These are phyloP conservation scores for Phialophora chinensis DNA, from an alignment of 2,329 filamentous ascomycete genomes.

Conservation along the genomic window DNA sequence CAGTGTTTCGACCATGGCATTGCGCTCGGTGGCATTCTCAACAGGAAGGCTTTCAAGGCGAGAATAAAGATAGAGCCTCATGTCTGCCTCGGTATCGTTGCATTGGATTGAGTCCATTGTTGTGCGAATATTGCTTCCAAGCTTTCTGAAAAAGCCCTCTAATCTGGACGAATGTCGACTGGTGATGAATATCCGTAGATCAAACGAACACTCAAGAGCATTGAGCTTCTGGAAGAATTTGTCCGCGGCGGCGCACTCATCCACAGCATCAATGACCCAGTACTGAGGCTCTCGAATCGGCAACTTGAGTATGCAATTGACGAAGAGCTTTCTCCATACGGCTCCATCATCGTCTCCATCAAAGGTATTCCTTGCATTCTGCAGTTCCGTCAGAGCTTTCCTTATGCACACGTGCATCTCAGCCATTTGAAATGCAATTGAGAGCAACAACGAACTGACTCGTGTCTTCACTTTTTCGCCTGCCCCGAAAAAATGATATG, in stretches of 20 bases:
- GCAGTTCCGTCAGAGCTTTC: background rate
- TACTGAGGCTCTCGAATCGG: slow-evolving; percentile 6
- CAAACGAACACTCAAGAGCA: background rate
- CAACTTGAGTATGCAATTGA: slow-evolving; percentile 1
- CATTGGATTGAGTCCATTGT: background rate
- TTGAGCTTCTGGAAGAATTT: slow-evolving; percentile 2
- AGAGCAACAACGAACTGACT: background rate
- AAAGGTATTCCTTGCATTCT: background rate
- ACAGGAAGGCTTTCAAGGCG: background rate
- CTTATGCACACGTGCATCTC: background rate
- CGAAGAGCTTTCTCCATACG: slow-evolving; percentile 9
- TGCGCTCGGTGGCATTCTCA: background rate
- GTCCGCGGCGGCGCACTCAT: slow-evolving; percentile 7
- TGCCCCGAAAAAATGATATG: slow-evolving; percentile 4
- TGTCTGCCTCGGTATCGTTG: background rate
- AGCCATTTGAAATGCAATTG: slow-evolving; percentile 12
- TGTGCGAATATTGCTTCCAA: background rate
- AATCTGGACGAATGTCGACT: slow-evolving; percentile 4
- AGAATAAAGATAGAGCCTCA: slow-evolving; percentile 9
- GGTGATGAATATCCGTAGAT: slow-evolving; percentile 8
- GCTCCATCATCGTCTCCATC: slow-evolving; percentile 8
- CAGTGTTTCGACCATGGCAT: background rate
- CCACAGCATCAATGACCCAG: slow-evolving; percentile 15
- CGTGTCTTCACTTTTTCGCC: background rate
- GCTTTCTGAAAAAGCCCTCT: background rate